Conservation (phyloP, 345 rosid genomes). For the Raphanus raphanistrum region DNA sequence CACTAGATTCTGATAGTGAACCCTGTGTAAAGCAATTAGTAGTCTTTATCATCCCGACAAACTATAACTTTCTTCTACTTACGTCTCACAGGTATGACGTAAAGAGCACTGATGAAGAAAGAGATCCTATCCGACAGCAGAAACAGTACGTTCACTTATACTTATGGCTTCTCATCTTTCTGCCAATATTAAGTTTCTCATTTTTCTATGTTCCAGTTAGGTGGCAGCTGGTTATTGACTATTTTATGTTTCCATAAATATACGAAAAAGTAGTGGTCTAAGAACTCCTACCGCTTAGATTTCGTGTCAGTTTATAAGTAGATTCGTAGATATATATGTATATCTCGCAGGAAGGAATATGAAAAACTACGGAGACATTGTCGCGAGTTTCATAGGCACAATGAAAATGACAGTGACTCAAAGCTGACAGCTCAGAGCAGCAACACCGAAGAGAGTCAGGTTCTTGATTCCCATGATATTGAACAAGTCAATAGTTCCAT, state of each 20-base stretch:
- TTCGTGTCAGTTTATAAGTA: background rate
- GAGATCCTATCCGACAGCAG: slow-evolving; percentile 50
- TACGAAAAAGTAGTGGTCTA: slow-evolving; percentile 15
- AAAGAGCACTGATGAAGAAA: slow-evolving; percentile 68
- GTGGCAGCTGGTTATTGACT: slow-evolving; percentile 21
- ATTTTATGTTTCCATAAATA: slow-evolving; percentile 1
- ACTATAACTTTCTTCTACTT: slow-evolving; percentile 14
- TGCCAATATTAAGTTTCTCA: slow-evolving; percentile 5
- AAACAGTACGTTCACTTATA: slow-evolving; percentile 53
- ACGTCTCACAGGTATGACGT: slow-evolving; percentile 58
- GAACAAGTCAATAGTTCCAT: slow-evolving; percentile 47
- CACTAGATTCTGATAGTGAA: background rate
- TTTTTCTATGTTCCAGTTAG: slow-evolving; percentile 12
- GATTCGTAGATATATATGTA: slow-evolving; percentile 10
- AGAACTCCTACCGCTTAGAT: slow-evolving; percentile 3
- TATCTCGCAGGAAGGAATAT: slow-evolving; percentile 62
- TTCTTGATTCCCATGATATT: slow-evolving; percentile 45
- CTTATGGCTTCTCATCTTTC: slow-evolving; percentile 20
- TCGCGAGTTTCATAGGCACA: slow-evolving; percentile 41
- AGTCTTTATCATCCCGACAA: slow-evolving; percentile 4
- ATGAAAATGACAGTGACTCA: slow-evolving; percentile 43
- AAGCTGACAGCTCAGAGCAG: slow-evolving; percentile 44
- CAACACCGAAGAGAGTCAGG: slow-evolving; percentile 51
- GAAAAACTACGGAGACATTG: slow-evolving; percentile 67
- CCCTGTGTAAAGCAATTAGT: background rate